These are phyloP conservation scores for Diaporthe capsici DNA, from an alignment of 2,329 filamentous ascomycete species.

Conservation along the genomic window DNA sequence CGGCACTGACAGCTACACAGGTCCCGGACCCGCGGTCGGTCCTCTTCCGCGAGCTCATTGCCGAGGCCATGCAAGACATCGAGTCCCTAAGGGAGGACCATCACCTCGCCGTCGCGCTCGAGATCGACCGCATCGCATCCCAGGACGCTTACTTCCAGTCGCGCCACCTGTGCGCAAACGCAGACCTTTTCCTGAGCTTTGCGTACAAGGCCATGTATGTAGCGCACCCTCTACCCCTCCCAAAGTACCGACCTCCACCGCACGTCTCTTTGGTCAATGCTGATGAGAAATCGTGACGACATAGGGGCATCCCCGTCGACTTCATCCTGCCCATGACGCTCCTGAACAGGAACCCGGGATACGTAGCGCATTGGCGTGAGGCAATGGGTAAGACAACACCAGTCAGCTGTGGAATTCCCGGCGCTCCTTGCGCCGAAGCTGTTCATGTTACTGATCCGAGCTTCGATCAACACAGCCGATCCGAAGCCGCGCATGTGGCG, in stretches of 20 bases:
- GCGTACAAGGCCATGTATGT: slow-evolving; percentile 24
- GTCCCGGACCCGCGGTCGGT: background rate
- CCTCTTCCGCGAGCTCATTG: slow-evolving; percentile 8
- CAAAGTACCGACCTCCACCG: too few relatives aligned
- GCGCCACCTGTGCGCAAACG: background rate
- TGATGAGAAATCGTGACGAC: background rate
- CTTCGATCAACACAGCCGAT: background rate
- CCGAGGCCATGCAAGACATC: background rate
- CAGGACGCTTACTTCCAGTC: slow-evolving; percentile 10
- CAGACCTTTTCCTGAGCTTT: slow-evolving; percentile 18
- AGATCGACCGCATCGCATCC: slow-evolving; percentile 14
- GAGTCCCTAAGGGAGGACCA: background rate
- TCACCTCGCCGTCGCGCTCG: slow-evolving; percentile 3
- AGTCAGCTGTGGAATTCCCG: too few relatives aligned
- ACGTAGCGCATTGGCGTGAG: slow-evolving; percentile 6
- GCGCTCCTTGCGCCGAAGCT: background rate
- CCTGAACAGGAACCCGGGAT: slow-evolving; percentile 17
- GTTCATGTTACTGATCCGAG: background rate
- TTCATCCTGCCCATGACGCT: slow-evolving; percentile 26
- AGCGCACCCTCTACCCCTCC: too few relatives aligned
- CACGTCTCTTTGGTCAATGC: background rate
- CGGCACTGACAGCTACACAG: background rate
- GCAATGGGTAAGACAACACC: background rate
- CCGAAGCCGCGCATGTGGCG: slow-evolving; percentile 24
- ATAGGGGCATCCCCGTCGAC: background rate